Conservation (phyloP, 768 basidiomycete genomes). For the Amanita rubescens region DNA sequence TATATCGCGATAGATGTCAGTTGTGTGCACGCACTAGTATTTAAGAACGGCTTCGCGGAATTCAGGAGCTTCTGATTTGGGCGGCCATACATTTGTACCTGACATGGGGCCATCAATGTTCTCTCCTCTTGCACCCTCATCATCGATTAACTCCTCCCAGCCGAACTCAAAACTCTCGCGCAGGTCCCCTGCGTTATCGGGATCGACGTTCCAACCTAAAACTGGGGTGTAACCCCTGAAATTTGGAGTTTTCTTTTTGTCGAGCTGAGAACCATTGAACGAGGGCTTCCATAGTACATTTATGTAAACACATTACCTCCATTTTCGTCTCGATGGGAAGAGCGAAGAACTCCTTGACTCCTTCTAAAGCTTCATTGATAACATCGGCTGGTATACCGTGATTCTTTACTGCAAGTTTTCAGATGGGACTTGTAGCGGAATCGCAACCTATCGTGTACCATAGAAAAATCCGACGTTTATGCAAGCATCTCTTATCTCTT, state of each 20-base stretch:
- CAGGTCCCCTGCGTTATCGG: slow-evolving; percentile 73
- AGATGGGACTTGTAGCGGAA: not conserved
- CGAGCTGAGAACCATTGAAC: slow-evolving; percentile 37
- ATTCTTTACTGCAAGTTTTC: slow-evolving; percentile 49
- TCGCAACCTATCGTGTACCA: slow-evolving; percentile 28
- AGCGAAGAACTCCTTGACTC: slow-evolving; percentile 58
- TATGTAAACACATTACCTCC: slow-evolving; percentile 41
- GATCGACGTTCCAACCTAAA: slow-evolving; percentile 67
- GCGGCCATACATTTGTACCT: slow-evolving; percentile 77
- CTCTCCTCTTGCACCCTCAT: slow-evolving; percentile 20
- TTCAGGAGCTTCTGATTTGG: slow-evolving; percentile 40
- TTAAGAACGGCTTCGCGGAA: slow-evolving; percentile 52
- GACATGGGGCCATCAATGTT: slow-evolving; percentile 44
- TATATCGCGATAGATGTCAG: not conserved
- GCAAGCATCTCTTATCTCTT: slow-evolving; percentile 64
- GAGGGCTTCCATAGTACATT: not conserved
- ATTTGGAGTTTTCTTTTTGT: slow-evolving; percentile 56
- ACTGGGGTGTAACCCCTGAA: slow-evolving; percentile 76
- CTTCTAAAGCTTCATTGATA: slow-evolving; percentile 37
- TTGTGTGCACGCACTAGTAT: slow-evolving; percentile 51
- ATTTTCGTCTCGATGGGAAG: slow-evolving; percentile 57
- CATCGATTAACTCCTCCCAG: slow-evolving; percentile 43
- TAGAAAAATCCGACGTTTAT: slow-evolving; percentile 85
- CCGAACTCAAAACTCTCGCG: slow-evolving; percentile 91
- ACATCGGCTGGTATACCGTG: slow-evolving; percentile 59